Conservation (phyloP, 768 basidiomycete species). For the Suillus subluteus region DNA sequence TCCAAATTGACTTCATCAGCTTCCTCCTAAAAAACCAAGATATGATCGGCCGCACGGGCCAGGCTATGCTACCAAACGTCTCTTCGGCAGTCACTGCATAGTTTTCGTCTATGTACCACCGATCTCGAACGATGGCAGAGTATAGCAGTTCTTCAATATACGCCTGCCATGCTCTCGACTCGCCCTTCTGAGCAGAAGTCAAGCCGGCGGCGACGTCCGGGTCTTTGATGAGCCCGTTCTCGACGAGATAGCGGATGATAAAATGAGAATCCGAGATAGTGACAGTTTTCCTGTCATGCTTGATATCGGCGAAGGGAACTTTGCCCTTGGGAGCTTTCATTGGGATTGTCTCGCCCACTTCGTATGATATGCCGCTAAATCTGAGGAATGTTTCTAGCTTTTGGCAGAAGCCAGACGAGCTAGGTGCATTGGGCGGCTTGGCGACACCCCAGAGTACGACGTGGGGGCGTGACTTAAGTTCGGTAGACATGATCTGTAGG, state of each 20-base stretch:
- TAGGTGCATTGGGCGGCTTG: conserved; percentile 26
- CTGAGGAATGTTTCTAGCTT: conserved; percentile 37
- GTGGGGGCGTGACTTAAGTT: conserved; percentile 11
- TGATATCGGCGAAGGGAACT: conserved; percentile 36
- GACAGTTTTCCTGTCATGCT: conserved; percentile 22
- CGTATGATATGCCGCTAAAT: conserved; percentile 30
- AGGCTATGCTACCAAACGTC: conserved; percentile 18
- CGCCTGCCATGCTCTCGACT: conserved; percentile 39
- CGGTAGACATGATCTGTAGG: neutral
- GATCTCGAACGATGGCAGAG: conserved; percentile 29
- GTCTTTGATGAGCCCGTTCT: conserved; percentile 27
- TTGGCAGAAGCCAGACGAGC: conserved; percentile 37
- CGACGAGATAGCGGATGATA: conserved; percentile 35
- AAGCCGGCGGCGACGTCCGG: conserved; percentile 31
- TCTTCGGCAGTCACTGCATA: conserved; percentile 20
- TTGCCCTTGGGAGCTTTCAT: conserved; percentile 36
- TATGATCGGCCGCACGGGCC: conserved; percentile 27
- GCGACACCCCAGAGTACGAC: conserved; percentile 32
- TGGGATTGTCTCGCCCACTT: conserved; percentile 28
- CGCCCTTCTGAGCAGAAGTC: conserved; percentile 31
- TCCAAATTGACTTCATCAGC: conserved; percentile 20
- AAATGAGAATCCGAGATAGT: conserved; percentile 37
- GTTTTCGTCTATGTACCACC: conserved; percentile 36
- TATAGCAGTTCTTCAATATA: conserved; percentile 37
- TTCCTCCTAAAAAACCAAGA: conserved; percentile 28